phyloP scores from a whole-genome alignment of 352 stramenopile species.

The Phytophthora hybrid region DNA sequence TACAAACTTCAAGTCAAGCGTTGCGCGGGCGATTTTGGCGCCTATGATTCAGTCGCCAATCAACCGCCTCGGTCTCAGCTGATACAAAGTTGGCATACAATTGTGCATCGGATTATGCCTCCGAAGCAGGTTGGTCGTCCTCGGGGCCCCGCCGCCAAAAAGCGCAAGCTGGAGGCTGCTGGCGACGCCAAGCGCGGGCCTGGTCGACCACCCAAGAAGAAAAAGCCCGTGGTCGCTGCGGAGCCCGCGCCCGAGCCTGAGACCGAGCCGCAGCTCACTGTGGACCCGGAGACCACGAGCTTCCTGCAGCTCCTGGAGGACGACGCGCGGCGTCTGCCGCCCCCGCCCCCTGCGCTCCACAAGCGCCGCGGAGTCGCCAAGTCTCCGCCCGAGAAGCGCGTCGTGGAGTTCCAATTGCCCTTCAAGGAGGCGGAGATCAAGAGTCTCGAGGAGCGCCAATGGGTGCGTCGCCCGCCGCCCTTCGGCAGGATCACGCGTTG shows the following conservation, averaged over 20 bases:
- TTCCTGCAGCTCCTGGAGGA: slow-evolving; percentile 46
- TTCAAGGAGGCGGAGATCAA: slow-evolving; percentile 50
- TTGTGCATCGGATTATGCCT: slow-evolving; percentile 18
- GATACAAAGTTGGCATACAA: too few relatives aligned
- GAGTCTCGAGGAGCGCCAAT: slow-evolving; percentile 54
- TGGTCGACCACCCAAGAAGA: slow-evolving; percentile 29
- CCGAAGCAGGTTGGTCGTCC: slow-evolving; percentile 15
- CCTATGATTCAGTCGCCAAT: slow-evolving; percentile 38
- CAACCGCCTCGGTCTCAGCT: slow-evolving; percentile 29
- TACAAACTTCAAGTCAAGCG: slow-evolving; percentile 36
- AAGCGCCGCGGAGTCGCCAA: slow-evolving; percentile 19
- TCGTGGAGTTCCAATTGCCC: slow-evolving; percentile 47
- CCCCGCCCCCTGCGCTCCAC: slow-evolving; percentile 4
- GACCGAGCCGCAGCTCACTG: background rate
- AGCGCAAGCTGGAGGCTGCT: slow-evolving; percentile 35
- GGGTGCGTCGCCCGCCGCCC: slow-evolving; percentile 57
- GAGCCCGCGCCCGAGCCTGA: slow-evolving; percentile 11
- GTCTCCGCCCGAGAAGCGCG: slow-evolving; percentile 10
- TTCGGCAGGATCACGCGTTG: slow-evolving; percentile 79
- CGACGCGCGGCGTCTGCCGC: slow-evolving; percentile 28
- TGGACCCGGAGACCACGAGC: slow-evolving; percentile 35
- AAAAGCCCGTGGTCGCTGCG: background rate
- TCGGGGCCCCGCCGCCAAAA: slow-evolving; percentile 18
- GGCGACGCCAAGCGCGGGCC: slow-evolving; percentile 14
- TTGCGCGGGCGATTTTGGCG: slow-evolving; percentile 43